Evolutionary conservation across 352 stramenopile species (phyloP).

Genomic region (Phytopythium boreale): DNA sequence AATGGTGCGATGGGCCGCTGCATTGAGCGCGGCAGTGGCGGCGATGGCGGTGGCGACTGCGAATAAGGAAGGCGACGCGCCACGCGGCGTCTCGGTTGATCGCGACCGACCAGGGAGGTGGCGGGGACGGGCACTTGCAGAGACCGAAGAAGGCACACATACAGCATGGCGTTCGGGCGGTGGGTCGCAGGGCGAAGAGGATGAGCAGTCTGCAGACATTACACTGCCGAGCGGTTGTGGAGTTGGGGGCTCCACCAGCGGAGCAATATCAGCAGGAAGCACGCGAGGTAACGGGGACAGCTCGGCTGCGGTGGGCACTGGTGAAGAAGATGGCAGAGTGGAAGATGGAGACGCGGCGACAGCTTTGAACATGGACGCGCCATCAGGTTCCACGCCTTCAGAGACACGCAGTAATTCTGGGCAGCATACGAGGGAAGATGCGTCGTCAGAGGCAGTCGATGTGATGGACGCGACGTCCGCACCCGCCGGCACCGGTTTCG

Average conservation of each 20-base stretch:
- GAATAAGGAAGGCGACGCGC: neutral
- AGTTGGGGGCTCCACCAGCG: neutral
- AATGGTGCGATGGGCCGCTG: neutral
- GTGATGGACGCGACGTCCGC: neutral
- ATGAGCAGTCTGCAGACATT: neutral
- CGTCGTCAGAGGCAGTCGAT: neutral
- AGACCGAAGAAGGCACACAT: neutral
- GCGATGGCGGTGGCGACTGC: neutral
- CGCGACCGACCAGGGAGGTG: neutral
- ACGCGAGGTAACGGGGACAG: too few relatives aligned
- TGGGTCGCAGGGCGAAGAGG: neutral
- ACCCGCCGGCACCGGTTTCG: neutral
- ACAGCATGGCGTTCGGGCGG: too few relatives aligned
- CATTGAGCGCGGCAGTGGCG: too few relatives aligned
- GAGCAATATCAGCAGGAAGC: neutral
- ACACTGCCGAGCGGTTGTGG: neutral
- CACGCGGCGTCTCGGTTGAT: too few relatives aligned
- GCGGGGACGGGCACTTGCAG: too few relatives aligned
- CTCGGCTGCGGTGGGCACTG: neutral
- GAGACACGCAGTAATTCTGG: neutral
- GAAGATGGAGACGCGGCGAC: neutral
- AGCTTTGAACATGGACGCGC: neutral
- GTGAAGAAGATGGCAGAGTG: too few relatives aligned
- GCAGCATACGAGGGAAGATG: neutral
- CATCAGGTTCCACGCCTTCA: neutral